Evolutionary conservation across 2,329 filamentous ascomycete genomes (phyloP), one percentile per base, ranked within the genome.

Genomic region (Colletotrichum sp.): DNA sequence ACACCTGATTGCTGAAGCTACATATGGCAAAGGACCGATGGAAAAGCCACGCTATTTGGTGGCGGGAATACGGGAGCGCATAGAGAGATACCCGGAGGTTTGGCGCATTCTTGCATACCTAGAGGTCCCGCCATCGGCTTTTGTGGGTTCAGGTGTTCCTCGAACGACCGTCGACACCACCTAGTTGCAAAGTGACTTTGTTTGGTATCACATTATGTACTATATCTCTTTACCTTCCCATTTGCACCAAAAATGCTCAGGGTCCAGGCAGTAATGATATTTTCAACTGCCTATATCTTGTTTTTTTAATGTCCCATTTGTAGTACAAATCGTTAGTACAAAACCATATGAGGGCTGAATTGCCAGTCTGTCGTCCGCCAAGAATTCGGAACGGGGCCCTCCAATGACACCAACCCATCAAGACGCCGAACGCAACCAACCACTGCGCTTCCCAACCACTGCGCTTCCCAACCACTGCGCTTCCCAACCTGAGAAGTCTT

Each of bases 321-420:
- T 75, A 52, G 55, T 75, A 73, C 73, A 73, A 67, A 48, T 63
- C 61, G 63, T 73, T 73, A 72, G 43, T 75, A 66, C 69, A 73
- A 55, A 57, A 59, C 21, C 55, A 67, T 21, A 55, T 24, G 61
- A 16, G 69, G 57, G 61, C 34, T 39, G 28, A 36, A 64, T 28
- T 75, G 39, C 30, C 52, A 75, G 26, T 61, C 69, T 67, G 48
- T 57, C 24, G 52, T 61, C 70, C 61, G 55, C 63, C 61, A 18
- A 48, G 34, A 63, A 57, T 21, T 43, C 48, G 36, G 48, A 59
- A 34, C 28, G 36, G 34, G 34, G 18, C 28, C 72, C 28, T 34
- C 72, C 15, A 30, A 34, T 52, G 39, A 64, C 28, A 30, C 30
- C 55, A 52, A 28, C 55, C 55, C 55, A 28, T 65, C 69, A 36